Conservation (phyloP, 2,329 filamentous ascomycete genomes). For the Fusarium torulosum region DNA sequence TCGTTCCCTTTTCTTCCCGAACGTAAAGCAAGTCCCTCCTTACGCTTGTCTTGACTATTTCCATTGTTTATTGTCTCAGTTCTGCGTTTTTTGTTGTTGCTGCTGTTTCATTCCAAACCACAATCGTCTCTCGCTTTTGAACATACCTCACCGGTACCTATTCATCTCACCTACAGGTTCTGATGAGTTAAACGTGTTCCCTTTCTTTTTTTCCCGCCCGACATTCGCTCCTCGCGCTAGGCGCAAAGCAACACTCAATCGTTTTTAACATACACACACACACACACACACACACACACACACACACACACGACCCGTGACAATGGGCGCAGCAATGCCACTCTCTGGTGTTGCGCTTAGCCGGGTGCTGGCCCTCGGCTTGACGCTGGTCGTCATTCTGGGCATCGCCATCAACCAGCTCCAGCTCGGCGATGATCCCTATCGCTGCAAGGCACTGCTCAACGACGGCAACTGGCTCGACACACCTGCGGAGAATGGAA, state of each 20-base stretch:
- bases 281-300: conserved; percentile 1
- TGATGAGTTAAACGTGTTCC: not conserved
- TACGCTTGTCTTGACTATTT: conserved; percentile 28
- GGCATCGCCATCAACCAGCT: conserved; percentile 37
- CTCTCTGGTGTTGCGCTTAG: conserved; percentile 28
- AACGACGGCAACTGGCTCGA: conserved; percentile 63
- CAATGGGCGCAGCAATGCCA: conserved; percentile 28
- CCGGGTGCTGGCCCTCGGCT: conserved; percentile 32
- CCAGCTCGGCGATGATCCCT: conserved; percentile 57
- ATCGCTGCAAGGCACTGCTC: conserved; percentile 65
- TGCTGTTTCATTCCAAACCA: not conserved
- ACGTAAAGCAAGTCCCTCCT: conserved; percentile 28
- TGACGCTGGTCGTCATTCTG: conserved; percentile 44
- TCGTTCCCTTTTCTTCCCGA: not conserved
- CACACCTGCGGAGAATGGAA: conserved; percentile 49
- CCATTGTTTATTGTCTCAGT: conserved; percentile 16
- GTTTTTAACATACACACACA: conserved; percentile 7
- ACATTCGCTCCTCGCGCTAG: conserved; percentile 23
- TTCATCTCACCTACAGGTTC: not conserved
- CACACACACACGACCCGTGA: not conserved
- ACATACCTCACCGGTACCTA: conserved; percentile 10
- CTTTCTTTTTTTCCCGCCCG: not conserved
- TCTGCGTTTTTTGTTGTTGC: not conserved
- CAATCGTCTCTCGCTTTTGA: conserved; percentile 9
- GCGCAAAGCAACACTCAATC: conserved; percentile 21